Evolutionary conservation across 305 asterid species (phyloP).

Genomic region (Fraxinus sp.): DNA sequence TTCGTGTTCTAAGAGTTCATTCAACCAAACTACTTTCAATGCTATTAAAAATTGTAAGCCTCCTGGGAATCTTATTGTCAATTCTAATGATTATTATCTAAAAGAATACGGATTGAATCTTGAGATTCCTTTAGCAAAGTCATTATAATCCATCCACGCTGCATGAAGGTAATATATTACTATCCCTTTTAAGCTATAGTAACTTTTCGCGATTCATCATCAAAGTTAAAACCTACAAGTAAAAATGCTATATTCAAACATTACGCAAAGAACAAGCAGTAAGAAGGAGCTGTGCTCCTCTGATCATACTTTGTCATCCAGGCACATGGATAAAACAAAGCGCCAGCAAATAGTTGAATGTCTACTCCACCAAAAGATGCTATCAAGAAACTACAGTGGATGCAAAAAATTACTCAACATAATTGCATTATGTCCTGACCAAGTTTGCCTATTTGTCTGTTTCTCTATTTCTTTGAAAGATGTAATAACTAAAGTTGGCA

Average conservation of each 20-base stretch:
- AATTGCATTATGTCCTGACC: neutral
- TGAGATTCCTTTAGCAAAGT: neutral
- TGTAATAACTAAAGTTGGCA: neutral
- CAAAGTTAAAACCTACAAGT: neutral
- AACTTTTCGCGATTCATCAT: neutral
- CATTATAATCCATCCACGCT: neutral
- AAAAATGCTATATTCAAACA: neutral
- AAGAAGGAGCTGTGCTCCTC: neutral
- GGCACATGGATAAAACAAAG: neutral
- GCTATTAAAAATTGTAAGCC: neutral
- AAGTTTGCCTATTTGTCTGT: neutral
- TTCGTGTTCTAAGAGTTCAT: neutral
- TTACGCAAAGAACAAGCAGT: neutral
- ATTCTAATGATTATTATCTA: neutral
- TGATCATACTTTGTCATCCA: neutral
- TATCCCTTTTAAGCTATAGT: neutral
- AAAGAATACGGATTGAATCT: neutral
- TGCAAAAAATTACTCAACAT: neutral
- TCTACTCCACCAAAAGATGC: neutral
- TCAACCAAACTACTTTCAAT: neutral
- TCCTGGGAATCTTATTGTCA: neutral
- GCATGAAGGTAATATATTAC: neutral
- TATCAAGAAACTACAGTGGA: neutral
- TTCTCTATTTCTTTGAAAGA: neutral
- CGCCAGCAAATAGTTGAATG: neutral